Base-by-base conservation (phyloP, 2,329 filamentous ascomycete species). In the Orbilia javanica region DNA sequence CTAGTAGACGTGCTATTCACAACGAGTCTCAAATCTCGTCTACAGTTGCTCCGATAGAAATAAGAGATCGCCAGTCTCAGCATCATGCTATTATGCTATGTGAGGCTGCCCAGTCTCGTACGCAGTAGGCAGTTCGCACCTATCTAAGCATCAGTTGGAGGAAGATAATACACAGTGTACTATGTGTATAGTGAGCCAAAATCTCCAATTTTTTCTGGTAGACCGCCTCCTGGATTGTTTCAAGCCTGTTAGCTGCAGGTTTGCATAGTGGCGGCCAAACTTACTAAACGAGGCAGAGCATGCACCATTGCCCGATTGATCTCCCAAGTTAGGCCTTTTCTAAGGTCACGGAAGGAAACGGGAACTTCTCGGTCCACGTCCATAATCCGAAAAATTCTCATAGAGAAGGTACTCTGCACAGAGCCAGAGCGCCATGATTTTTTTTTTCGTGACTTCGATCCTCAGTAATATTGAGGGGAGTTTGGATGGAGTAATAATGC, bases 221-320 rank as follows among this genome's bases (percentile, higher is more conserved):
- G 66, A 52, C 73, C 55, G 42, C 72, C 73, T 77, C 73, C 73
- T 77, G 66, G 50, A 77, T 77, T 77, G 73, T 77, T 77, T 77
- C 73, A 77, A 70, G 69, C 50, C 48, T 11, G 52, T 46, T 70
- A 65, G 73, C 66, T 77, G 73, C 73, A 77, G 73, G 60, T 60
- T 60, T 66, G 46, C 66, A 70, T 65, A 70, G 48, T 50, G 66
- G 57, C 62, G 29, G 60, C 66, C 66, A 70, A 71, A 70, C 57
- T 22, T 25, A 71, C 57, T 42, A 67, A 65, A 76, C 55, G 57
- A 66, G 66, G 65, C 50, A 77, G 48, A 52, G 55, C 48, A 66
- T 65, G 69, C 22, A 60, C 50, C 55, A 42, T 73, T 60, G 60
- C 69, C 52, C 36, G 31, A 64, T 64, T 34, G 60, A 48, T 60